A percentile compares a stretch with the other conserved stretches of the same genome.
phyloP scores from a whole-genome alignment of 2,329 filamentous ascomycete genomes.

The Plectosphaerella plurivora region DNA sequence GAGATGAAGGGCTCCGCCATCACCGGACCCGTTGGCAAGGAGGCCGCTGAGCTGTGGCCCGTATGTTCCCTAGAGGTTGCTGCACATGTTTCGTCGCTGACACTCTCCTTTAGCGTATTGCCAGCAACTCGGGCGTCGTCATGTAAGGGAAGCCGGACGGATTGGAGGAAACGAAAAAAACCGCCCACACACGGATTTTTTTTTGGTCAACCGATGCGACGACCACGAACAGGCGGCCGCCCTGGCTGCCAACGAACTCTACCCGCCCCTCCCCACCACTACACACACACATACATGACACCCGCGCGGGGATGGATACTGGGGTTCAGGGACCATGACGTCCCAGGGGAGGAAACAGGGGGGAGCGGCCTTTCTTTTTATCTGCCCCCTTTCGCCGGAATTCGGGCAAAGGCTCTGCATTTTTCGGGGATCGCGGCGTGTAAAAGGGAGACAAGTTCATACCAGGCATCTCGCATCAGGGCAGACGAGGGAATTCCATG shows the following conservation, averaged over 20 bases:
- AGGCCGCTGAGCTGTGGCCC: constrained; percentile 99
- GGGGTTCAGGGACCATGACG: constrained; percentile 2
- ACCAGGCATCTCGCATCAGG: constrained; percentile 46
- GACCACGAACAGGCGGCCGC: neutral
- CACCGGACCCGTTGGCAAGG: constrained; percentile 98
- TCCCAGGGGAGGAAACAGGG: constrained; percentile 8
- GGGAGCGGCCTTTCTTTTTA: constrained; percentile 12
- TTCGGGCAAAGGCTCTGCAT: constrained; percentile 43
- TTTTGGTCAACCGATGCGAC: constrained; percentile 4
- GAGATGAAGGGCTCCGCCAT: constrained; percentile 99
- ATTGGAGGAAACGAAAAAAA: constrained; percentile 2
- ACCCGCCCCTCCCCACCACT: too few relatives aligned
- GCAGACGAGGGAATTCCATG: constrained; percentile 25
- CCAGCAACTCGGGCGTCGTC: constrained; percentile 99
- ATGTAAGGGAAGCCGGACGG: constrained; percentile 65
- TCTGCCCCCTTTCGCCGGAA: constrained; percentile 29
- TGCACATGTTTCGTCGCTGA: constrained; percentile 21
- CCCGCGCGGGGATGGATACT: constrained; percentile 1
- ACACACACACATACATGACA: neutral
- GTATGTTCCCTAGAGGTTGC: constrained; percentile 48
- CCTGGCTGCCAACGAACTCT: too few relatives aligned
- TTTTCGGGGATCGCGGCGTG: constrained; percentile 43
- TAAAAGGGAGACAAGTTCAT: constrained; percentile 42
- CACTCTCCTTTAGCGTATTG: constrained; percentile 71
- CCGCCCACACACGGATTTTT: constrained; percentile 1